These are phyloP conservation scores for Cyclotella baltica DNA, from an alignment of 108 stramenopile genomes.

Conservation along the genomic window DNA sequence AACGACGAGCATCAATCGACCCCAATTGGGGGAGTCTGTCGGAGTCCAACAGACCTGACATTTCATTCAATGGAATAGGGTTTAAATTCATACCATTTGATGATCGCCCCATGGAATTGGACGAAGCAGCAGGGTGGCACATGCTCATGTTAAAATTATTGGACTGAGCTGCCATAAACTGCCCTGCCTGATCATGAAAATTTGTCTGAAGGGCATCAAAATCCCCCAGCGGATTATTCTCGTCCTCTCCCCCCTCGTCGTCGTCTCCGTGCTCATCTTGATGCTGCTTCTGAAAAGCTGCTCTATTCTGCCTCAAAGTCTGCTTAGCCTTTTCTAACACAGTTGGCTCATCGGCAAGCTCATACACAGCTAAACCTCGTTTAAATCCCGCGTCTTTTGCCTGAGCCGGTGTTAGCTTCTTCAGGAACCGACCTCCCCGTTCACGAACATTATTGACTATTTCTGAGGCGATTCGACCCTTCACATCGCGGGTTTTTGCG, in stretches of 20 bases:
- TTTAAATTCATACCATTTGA: constrained; percentile 8
- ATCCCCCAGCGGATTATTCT: background rate
- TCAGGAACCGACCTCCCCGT: constrained; percentile 61
- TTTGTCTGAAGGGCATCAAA: background rate
- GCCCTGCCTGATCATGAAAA: background rate
- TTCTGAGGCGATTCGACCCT: constrained; percentile 47
- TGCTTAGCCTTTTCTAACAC: constrained; percentile 66
- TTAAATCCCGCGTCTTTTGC: constrained; percentile 32
- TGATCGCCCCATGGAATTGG: constrained; percentile 1
- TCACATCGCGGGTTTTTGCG: constrained; percentile 45
- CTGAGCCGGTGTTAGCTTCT: constrained; percentile 39
- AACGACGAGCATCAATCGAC: background rate
- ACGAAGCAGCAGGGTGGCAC: background rate
- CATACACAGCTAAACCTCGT: constrained; percentile 31
- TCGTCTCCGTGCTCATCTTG: background rate
- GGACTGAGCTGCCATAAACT: background rate
- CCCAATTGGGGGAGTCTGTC: constrained; percentile 15
- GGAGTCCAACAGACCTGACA: constrained; percentile 29
- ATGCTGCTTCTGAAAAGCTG: constrained; percentile 29
- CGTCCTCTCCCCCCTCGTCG: background rate
- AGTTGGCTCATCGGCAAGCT: constrained; percentile 49
- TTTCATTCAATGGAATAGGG: constrained; percentile 27
- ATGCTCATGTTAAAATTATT: background rate
- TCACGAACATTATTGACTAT: constrained; percentile 39
- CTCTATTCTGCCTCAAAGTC: constrained; percentile 58